Evolutionary conservation across 164 flowering plant species (phyloP).

Genomic region (Vitis cinerea): DNA sequence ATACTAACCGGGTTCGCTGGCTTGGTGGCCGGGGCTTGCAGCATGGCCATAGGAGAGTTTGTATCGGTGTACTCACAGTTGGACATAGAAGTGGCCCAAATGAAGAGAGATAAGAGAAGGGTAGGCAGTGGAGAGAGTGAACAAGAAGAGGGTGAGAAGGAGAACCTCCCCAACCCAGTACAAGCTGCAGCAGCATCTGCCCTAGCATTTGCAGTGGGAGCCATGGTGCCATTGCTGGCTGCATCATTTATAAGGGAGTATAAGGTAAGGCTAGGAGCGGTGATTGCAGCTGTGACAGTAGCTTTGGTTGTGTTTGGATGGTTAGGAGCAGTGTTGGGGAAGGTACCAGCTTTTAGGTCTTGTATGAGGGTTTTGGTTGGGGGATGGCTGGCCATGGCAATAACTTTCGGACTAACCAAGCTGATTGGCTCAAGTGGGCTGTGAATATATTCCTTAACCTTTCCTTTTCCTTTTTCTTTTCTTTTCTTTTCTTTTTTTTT

Average conservation of each 20-base stretch:
- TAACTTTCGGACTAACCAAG: slow-evolving; percentile 5
- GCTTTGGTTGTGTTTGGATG: slow-evolving; percentile 1
- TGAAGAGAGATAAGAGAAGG: not conserved
- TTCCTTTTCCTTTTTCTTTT: no score
- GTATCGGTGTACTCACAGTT: not conserved
- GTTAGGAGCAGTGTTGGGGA: slow-evolving; percentile 3
- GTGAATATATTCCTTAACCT: not conserved
- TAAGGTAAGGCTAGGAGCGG: slow-evolving; percentile 1
- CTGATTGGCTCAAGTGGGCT: not conserved
- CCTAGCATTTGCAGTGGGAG: slow-evolving; percentile 2
- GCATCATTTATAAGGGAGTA: slow-evolving; percentile 1
- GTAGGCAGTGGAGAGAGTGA: not conserved
- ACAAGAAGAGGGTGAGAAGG: not conserved
- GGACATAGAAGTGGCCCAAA: slow-evolving; percentile 1
- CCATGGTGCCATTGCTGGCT: slow-evolving; percentile 1
- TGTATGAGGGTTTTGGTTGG: not conserved
- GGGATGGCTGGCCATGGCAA: slow-evolving; percentile 7
- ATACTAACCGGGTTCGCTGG: not conserved
- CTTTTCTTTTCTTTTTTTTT: no score
- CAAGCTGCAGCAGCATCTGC: slow-evolving; percentile 8
- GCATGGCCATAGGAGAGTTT: slow-evolving; percentile 7
- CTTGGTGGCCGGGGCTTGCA: slow-evolving; percentile 1
- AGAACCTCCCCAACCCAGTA: not conserved
- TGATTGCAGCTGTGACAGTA: not conserved
- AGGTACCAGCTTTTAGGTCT: not conserved